Evolutionary conservation across 2,329 filamentous ascomycete species (phyloP).

Genomic region (Calonectria pteridis): DNA sequence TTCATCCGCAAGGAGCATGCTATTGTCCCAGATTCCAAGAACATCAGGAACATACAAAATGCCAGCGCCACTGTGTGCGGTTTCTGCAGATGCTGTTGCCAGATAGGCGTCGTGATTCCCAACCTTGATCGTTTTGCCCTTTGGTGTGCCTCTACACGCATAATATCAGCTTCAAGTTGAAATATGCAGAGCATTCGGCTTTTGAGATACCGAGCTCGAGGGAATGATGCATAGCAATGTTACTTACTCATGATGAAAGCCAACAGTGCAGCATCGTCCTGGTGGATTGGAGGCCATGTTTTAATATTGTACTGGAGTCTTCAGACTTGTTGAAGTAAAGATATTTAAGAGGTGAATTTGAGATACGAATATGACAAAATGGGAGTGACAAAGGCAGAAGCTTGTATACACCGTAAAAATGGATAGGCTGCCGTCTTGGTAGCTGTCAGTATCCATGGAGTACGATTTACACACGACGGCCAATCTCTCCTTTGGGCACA

Average conservation of each 20-base stretch:
- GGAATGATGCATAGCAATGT: too few species aligned
- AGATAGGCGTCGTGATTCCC: constrained; percentile 13
- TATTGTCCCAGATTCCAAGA: constrained; percentile 62
- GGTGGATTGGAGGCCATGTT: constrained; percentile 18
- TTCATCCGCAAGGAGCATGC: constrained; percentile 53
- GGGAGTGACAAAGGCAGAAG: too few species aligned
- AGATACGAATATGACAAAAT: background rate
- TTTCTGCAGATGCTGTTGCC: background rate
- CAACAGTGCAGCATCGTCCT: constrained; percentile 17
- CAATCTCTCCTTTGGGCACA: background rate
- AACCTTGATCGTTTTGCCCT: constrained; percentile 9
- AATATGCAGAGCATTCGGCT: background rate
- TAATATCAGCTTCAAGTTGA: background rate
- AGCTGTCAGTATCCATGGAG: background rate
- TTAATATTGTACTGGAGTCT: background rate
- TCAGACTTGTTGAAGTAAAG: background rate
- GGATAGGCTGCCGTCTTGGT: background rate
- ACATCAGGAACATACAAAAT: constrained; percentile 62
- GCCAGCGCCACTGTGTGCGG: constrained; percentile 42
- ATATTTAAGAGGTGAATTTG: background rate
- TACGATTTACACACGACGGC: background rate
- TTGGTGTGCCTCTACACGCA: background rate
- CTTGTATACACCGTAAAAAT: background rate
- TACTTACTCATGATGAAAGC: constrained; percentile 16
- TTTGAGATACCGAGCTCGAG: background rate